phyloP scores from a whole-genome alignment of 768 basidiomycete species.

The Gloeopeniophorella convolvens region DNA sequence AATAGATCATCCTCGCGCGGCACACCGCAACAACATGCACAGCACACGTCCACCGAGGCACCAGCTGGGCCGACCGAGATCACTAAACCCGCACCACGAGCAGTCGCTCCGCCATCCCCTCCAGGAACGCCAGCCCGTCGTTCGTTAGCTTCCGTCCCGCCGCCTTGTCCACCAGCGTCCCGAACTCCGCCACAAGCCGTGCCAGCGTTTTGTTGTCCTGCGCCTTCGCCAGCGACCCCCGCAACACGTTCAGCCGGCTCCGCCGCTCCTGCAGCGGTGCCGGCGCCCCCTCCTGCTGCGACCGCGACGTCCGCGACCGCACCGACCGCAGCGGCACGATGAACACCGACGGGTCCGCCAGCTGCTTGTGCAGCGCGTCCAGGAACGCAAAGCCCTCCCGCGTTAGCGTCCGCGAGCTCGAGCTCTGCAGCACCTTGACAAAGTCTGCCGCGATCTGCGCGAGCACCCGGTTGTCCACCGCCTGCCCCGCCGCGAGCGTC shows the following conservation, averaged over 20 bases:
- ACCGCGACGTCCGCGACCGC: constrained; percentile 22
- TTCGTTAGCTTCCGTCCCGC: constrained; percentile 70
- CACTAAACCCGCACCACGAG: constrained; percentile 29
- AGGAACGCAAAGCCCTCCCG: constrained; percentile 68
- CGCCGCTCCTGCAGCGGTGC: constrained; percentile 35
- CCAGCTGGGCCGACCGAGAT: constrained; percentile 6
- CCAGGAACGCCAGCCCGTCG: constrained; percentile 66
- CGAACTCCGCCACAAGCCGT: constrained; percentile 63
- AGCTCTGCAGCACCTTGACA: constrained; percentile 52
- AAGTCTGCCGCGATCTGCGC: constrained; percentile 54
- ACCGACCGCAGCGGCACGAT: constrained; percentile 47
- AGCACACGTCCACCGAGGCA: no score
- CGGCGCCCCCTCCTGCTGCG: constrained; percentile 34
- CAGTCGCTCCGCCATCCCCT: constrained; percentile 51
- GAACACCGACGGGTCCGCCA: constrained; percentile 61
- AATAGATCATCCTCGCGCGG: no score
- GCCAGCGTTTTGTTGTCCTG: constrained; percentile 52
- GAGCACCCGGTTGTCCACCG: constrained; percentile 50
- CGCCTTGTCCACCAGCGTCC: constrained; percentile 58
- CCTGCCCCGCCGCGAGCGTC: constrained; percentile 35
- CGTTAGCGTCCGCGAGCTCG: constrained; percentile 58
- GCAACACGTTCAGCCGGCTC: constrained; percentile 52
- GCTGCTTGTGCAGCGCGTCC: constrained; percentile 62
- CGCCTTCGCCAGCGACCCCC: constrained; percentile 46
- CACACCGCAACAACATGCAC: constrained; percentile 13